phyloP scores from a whole-genome alignment of 345 rosid genomes.

The Eucalyptus melliodora region DNA sequence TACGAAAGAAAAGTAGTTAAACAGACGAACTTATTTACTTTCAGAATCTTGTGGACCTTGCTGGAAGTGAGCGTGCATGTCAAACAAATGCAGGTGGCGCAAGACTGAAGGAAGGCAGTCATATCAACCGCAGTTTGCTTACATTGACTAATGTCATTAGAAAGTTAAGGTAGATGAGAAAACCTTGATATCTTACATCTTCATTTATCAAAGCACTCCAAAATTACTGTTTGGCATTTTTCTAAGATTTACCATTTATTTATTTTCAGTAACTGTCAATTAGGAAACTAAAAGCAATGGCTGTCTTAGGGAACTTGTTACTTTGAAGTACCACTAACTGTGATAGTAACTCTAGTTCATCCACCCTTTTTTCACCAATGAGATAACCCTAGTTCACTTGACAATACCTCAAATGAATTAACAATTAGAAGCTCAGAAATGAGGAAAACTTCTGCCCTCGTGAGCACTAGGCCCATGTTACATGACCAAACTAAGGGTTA shows the following conservation, averaged over 20 bases:
- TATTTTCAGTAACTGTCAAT: neutral
- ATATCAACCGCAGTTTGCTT: constrained; percentile 88
- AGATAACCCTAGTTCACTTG: neutral
- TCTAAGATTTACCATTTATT: neutral
- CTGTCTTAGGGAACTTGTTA: neutral
- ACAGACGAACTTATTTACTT: neutral
- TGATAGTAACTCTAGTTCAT: neutral
- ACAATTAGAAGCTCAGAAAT: neutral
- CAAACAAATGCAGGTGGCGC: constrained; percentile 81
- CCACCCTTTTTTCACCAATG: neutral
- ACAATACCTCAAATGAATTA: neutral
- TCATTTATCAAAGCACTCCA: neutral
- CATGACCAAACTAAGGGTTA: neutral
- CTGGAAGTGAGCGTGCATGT: constrained; percentile 92
- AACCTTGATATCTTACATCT: neutral
- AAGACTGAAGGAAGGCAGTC: constrained; percentile 91
- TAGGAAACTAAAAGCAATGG: neutral
- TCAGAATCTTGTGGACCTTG: constrained; percentile 98
- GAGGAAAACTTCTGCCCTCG: neutral
- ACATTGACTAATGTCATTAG: constrained; percentile 90
- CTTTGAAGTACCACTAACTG: neutral
- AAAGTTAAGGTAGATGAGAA: constrained; percentile 73
- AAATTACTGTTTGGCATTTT: neutral
- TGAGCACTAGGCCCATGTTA: neutral
- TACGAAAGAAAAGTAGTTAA: neutral